Evolutionary conservation across 2,329 filamentous ascomycete species (phyloP), one percentile per base, ranked within the genome.

Genomic region (Fusarium devonianum): DNA sequence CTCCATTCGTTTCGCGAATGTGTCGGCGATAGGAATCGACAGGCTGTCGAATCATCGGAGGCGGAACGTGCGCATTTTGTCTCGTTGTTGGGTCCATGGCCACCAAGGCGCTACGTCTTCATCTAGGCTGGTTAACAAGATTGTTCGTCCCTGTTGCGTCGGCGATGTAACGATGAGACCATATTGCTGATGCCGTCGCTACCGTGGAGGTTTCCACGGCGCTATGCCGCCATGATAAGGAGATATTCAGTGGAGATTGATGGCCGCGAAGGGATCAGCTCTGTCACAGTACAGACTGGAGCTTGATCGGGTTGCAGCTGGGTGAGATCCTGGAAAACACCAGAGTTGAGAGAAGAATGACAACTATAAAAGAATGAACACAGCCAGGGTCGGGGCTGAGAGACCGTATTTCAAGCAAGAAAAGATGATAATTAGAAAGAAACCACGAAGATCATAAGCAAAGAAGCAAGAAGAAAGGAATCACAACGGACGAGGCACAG

Each of bases 1-100:
- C 51, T 13, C 67, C 63, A 43, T 69, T 62, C 11, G 52, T 49
- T 38, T 62, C 52, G 28, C 61, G 64, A 8, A 67, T 56, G 39
- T 58, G 58, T 38, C 55, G 60, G 40, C 67, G 64, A 33, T 67
- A 65, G 36, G 64, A 64, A 18, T 66, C 62, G 42, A 64, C 48
- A 19, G 62, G 52, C 32, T 65, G 59, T 14, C 55, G 58, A 40
- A 40, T 52, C 34, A 53, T 53, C 13, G 59, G 58, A 28, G 47
- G 62, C 25, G 48, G 37, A 50, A 58, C 41, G 32, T 58, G 55
- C 21, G 56, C 34, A 28, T 45, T 54, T 41, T 53, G 51, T 36
- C 42, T 50, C 39, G 53, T 28, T 23, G 47, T 48, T 28, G 55
- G 42, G 18, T 64, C 63, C 61, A 67, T 67, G 41, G 47, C 52